Evolutionary conservation across 176 grass and related monocot genomes (phyloP), one percentile per base, ranked within the genome.

Genomic region (Poa pratensis): DNA sequence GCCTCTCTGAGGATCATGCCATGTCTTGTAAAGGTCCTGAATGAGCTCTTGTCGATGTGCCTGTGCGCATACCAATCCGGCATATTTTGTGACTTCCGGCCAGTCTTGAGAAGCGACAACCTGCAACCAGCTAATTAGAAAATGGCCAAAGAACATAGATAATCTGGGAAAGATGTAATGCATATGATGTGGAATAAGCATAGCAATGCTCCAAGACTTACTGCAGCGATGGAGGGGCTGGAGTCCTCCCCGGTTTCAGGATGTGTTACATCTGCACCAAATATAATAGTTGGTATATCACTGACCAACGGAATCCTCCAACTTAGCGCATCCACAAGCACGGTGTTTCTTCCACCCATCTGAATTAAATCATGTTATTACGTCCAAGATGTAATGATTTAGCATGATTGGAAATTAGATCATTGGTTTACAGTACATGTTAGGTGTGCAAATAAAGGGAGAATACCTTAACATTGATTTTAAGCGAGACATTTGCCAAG

Each of bases 291-390:
- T 55, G 97, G 97, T 82, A 92, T 99, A 84, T 99, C 97, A 77
- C 97, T 99, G 84, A 99, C 97, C 86, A 99, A 92, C 12, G 97
- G 97, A 80, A 96, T 99, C 81, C 88, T 89, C 97, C 97, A 99
- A 87, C 97, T 99, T 84, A 96, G 78, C 17, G 97, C 97, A 85
- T 99, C 97, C 76, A 99, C 72, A 19, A 99, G 91, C 69, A 99
- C 97, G 3, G 94, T 99, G 77, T 99, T 99, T 88, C 97, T 91
- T 85, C 97, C 97, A 75, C 97, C 97, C 97, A 99, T 94, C 97
- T 99, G 82, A 80, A 48, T 69, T 60, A 42, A 59, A 54, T 23
- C 16, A 90, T 75, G 84, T 16, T 34, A 83, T 85, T 39, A 84
- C 84, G 60, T 64, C 78, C 65, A 75, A 79, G 48, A 78, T 59